Evolutionary conservation across 1,284 basidiomycete species (phyloP).

Genomic region (Microbotryum violaceum): DNA sequence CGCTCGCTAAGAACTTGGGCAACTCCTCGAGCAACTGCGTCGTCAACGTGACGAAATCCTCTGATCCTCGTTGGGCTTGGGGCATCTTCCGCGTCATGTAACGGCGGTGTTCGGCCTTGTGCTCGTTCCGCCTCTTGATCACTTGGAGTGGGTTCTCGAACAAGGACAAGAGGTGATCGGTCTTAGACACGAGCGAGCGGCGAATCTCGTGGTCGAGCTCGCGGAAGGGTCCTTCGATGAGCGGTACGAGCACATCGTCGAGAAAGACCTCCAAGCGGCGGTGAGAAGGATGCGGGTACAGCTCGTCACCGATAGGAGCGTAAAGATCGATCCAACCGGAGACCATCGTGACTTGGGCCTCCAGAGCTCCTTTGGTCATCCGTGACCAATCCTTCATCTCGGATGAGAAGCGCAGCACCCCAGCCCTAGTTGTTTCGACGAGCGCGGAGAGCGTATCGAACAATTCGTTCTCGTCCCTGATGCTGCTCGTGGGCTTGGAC

Average conservation of each 20-base stretch:
- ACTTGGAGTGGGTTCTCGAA: slow-evolving; percentile 35
- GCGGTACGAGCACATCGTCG: slow-evolving; percentile 24
- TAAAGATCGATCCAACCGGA: slow-evolving; percentile 32
- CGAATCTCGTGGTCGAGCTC: slow-evolving; percentile 28
- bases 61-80: slow-evolving; percentile 33
- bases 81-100: slow-evolving; percentile 33
- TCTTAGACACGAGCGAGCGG: slow-evolving; percentile 19
- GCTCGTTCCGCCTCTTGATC: slow-evolving; percentile 40
- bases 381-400: slow-evolving; percentile 33
- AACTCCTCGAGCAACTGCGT: slow-evolving; percentile 42
- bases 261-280: slow-evolving; percentile 25
- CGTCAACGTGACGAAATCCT: slow-evolving; percentile 40
- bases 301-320: slow-evolving; percentile 20
- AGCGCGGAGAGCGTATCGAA: slow-evolving; percentile 30
- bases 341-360: slow-evolving; percentile 26
- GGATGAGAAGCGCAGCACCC: slow-evolving; percentile 26
- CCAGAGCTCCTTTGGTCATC: slow-evolving; percentile 23
- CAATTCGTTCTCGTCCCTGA: slow-evolving; percentile 12
- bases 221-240: slow-evolving; percentile 25
- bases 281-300: slow-evolving; percentile 6
- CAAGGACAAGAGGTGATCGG: slow-evolving; percentile 24
- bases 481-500: slow-evolving; percentile 18
- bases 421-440: slow-evolving; percentile 22
- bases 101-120: slow-evolving; percentile 39
- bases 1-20: slow-evolving; percentile 40